Conservation (phyloP, 2,329 filamentous ascomycete genomes). For the Aspergillus glaucus region DNA sequence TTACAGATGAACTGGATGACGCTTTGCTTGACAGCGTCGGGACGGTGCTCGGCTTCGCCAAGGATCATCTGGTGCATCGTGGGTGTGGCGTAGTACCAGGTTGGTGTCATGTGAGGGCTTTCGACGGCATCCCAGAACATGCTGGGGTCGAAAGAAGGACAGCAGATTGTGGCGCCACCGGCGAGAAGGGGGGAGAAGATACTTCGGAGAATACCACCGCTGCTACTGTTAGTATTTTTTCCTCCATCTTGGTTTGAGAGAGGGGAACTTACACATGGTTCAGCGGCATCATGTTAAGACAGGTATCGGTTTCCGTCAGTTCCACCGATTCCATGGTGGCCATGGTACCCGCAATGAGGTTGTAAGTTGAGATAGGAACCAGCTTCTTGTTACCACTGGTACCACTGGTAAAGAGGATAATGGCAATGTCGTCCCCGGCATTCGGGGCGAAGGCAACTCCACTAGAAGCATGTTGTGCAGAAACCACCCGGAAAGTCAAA, state of each 20-base stretch:
- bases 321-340: conserved; percentile 52
- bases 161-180: conserved; percentile 50
- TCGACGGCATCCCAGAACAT: conserved; percentile 53
- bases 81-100: conserved; percentile 55
- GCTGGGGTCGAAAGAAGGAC: conserved; percentile 48
- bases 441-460: conserved; percentile 36
- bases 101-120: conserved; percentile 36
- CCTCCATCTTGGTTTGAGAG: background rate
- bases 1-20: conserved; percentile 51
- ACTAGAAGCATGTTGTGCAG: background rate
- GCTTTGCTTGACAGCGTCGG: conserved; percentile 37
- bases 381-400: conserved; percentile 56
- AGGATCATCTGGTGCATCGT: conserved; percentile 53
- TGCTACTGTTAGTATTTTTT: conserved; percentile 10
- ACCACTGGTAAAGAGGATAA: conserved; percentile 53
- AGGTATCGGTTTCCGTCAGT: conserved; percentile 43
- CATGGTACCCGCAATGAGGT: conserved; percentile 46
- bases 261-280: conserved; percentile 48
- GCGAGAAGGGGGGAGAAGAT: conserved; percentile 51
- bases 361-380: conserved; percentile 48
- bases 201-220: conserved; percentile 50
- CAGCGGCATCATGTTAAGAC: conserved; percentile 56
- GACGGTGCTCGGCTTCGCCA: conserved; percentile 38
- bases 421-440: conserved; percentile 41
- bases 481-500: conserved; percentile 21